Conservation (phyloP, 2,329 filamentous ascomycete species). For the Penicillium thymicola region DNA sequence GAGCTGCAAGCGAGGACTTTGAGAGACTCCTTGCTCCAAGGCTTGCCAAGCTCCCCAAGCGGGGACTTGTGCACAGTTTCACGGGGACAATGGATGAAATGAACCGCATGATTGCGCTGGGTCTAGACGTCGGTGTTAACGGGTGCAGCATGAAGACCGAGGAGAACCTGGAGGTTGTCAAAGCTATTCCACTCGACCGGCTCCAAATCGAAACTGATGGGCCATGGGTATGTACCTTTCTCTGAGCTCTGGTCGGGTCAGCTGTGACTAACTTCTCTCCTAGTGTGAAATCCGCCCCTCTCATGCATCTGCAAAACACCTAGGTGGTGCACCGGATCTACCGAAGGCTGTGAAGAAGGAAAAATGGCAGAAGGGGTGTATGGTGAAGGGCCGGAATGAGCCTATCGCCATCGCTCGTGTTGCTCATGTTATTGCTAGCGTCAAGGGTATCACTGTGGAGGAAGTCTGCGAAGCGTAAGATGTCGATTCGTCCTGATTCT, state of each 20-base stretch:
- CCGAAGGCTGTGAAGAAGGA: constrained; percentile 93
- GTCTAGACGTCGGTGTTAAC: constrained; percentile 90
- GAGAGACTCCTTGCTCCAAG: constrained; percentile 63
- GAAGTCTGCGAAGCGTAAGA: constrained; percentile 77
- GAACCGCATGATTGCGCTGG: constrained; percentile 71
- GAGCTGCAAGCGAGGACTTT: constrained; percentile 84
- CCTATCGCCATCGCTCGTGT: constrained; percentile 82
- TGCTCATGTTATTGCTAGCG: constrained; percentile 80
- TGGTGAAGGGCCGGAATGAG: constrained; percentile 96
- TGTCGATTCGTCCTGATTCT: not conserved
- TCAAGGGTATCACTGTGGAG: constrained; percentile 76
- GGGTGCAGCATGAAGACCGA: constrained; percentile 94
- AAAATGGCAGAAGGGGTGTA: constrained; percentile 79
- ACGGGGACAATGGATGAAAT: constrained; percentile 86
- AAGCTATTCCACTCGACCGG: constrained; percentile 70
- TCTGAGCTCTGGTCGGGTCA: not conserved
- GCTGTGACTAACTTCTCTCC: constrained; percentile 1
- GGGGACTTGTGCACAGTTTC: constrained; percentile 90
- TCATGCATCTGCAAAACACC: constrained; percentile 77
- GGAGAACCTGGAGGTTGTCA: constrained; percentile 84
- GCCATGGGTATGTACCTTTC: constrained; percentile 60
- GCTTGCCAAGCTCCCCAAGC: constrained; percentile 65
- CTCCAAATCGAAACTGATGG: constrained; percentile 97
- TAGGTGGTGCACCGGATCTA: constrained; percentile 65
- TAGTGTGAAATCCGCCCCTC: constrained; percentile 86